A percentile compares a stretch with the other conserved stretches of the same genome.
Conservation (phyloP, 768 basidiomycete genomes). For the Lepiota venenata region DNA sequence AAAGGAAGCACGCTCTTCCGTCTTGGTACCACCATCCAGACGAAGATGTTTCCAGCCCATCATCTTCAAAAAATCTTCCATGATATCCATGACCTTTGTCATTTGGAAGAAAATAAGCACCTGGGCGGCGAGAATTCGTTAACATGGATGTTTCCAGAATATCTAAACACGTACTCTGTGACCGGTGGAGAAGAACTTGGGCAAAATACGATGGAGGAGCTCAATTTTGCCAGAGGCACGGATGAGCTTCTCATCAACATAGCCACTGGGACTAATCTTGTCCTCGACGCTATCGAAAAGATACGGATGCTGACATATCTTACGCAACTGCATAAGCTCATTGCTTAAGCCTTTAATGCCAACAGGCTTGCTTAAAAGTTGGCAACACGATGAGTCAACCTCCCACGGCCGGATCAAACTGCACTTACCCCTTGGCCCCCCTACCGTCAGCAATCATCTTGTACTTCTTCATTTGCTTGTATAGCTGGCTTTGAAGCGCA, state of each 20-base stretch:
- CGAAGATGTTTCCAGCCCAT: slow-evolving; percentile 86
- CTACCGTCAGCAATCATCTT: slow-evolving; percentile 93
- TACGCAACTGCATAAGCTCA: slow-evolving; percentile 96
- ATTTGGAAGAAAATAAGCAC: slow-evolving; percentile 99
- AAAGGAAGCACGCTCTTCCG: slow-evolving; percentile 87
- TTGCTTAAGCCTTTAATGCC: slow-evolving; percentile 91
- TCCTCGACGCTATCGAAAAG: slow-evolving; percentile 95
- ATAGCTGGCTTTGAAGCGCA: slow-evolving; percentile 85
- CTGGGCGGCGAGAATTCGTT: slow-evolving; percentile 31
- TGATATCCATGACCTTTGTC: slow-evolving; percentile 99
- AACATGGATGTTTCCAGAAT: background rate
- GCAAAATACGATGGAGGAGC: slow-evolving; percentile 83
- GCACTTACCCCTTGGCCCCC: slow-evolving; percentile 66
- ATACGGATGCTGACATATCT: slow-evolving; percentile 98
- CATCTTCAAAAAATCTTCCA: slow-evolving; percentile 92
- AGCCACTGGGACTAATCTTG: slow-evolving; percentile 80
- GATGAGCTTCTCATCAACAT: slow-evolving; percentile 82
- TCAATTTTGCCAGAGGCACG: slow-evolving; percentile 94
- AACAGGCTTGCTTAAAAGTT: slow-evolving; percentile 51
- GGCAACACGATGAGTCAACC: slow-evolving; percentile 4
- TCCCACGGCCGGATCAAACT: slow-evolving; percentile 1
- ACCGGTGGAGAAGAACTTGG: slow-evolving; percentile 89
- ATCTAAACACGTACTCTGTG: slow-evolving; percentile 63
- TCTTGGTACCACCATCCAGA: slow-evolving; percentile 95
- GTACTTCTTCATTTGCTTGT: slow-evolving; percentile 97